Percentiles rank a stretch among this genome's conserved stretches.
These are phyloP conservation scores for Pyrenula massariospora DNA, from an alignment of 495 filamentous ascomycete species.

Conservation along the genomic window DNA sequence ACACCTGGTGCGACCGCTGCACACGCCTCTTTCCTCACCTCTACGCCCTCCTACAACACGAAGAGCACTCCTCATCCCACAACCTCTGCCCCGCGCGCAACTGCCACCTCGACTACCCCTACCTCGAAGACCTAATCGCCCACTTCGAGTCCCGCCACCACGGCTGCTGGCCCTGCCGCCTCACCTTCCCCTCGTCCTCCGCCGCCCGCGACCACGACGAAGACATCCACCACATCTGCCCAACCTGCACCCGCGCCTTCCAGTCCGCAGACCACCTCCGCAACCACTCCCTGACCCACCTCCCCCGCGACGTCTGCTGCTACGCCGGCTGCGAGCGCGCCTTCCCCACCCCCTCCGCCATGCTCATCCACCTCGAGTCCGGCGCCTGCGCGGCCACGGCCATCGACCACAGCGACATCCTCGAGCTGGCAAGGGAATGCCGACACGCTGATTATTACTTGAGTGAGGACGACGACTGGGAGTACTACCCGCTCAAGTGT, in stretches of 20 bases:
- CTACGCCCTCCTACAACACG: not conserved
- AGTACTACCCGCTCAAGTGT: not conserved
- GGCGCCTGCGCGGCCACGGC: not conserved
- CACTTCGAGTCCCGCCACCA: not conserved
- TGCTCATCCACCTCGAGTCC: not conserved
- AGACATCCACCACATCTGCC: not conserved
- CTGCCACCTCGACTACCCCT: not conserved
- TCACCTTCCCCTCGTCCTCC: not conserved
- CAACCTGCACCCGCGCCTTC: not conserved
- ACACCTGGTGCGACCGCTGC: not conserved
- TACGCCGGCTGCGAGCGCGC: not conserved
- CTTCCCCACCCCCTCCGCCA: not conserved
- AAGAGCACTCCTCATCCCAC: not conserved
- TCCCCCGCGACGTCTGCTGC: not conserved
- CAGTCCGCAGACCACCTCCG: not conserved
- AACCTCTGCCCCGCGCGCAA: not conserved
- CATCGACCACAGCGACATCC: not conserved
- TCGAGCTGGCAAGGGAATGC: not conserved
- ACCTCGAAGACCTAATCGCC: not conserved
- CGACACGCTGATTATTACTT: not conserved
- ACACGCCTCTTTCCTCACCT: not conserved
- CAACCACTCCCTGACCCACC: not conserved
- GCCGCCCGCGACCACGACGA: not conserved
- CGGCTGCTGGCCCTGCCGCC: not conserved
- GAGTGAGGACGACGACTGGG: not conserved